phyloP scores from a whole-genome alignment of 495 filamentous ascomycete species.

The Cladorrhinum samala region DNA sequence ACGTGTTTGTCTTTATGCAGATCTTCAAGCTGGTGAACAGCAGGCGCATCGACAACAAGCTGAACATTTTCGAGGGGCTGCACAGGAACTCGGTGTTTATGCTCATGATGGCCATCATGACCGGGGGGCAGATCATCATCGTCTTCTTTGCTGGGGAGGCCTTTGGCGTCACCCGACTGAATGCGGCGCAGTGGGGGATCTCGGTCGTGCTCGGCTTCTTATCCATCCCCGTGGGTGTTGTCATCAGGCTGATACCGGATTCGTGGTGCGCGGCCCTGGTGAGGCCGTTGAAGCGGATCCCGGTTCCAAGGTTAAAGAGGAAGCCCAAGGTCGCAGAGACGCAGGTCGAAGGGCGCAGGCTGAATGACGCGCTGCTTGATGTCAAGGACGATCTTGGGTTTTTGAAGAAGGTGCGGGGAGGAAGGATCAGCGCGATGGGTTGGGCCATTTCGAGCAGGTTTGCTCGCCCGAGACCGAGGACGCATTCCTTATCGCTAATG shows the following conservation, averaged over 20 bases:
- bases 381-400: too few relatives aligned
- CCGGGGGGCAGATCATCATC: conserved; percentile 75
- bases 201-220: conserved; percentile 12
- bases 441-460: too few relatives aligned
- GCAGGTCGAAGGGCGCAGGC: too few relatives aligned
- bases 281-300: too few relatives aligned
- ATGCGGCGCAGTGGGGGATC: conserved; percentile 58
- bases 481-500: too few relatives aligned
- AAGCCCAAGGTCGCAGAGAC: too few relatives aligned
- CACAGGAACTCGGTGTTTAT: conserved; percentile 72
- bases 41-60: conserved; percentile 74
- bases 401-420: too few relatives aligned
- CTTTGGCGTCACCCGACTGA: conserved; percentile 53
- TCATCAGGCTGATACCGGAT: conserved; percentile 14
- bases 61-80: conserved; percentile 86
- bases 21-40: conserved; percentile 57
- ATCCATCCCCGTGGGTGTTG: conserved; percentile 12
- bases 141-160: conserved; percentile 64
- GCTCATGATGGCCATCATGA: conserved; percentile 68
- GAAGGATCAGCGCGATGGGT: too few relatives aligned
- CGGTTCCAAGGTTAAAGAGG: too few relatives aligned
- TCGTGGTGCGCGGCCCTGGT: too few relatives aligned
- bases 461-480: too few relatives aligned
- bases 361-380: too few relatives aligned
- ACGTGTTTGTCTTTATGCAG: conserved; percentile 89